Conservation (phyloP, 2,329 filamentous ascomycete species). For the Emericellopsis atlantica region DNA sequence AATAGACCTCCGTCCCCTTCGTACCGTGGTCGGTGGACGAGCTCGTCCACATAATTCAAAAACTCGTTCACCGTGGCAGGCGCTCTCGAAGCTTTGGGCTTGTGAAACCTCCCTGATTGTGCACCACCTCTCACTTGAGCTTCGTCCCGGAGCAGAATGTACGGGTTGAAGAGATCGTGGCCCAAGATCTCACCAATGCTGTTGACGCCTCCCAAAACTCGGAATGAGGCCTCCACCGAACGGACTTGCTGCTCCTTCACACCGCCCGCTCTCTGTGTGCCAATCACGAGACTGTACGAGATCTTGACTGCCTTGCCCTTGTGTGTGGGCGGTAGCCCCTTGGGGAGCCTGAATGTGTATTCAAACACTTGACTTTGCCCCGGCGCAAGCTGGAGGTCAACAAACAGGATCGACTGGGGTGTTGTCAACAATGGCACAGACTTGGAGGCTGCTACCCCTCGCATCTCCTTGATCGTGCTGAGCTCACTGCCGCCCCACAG, state of each 20-base stretch:
- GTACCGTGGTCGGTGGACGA: slow-evolving; percentile 48
- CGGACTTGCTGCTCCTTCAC: slow-evolving; percentile 71
- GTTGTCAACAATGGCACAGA: slow-evolving; percentile 87
- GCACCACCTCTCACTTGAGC: slow-evolving; percentile 42
- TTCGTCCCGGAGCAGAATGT: slow-evolving; percentile 76
- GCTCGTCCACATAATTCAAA: slow-evolving; percentile 62
- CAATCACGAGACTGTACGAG: slow-evolving; percentile 79
- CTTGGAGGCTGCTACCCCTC: slow-evolving; percentile 72
- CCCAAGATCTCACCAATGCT: slow-evolving; percentile 76
- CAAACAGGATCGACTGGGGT: slow-evolving; percentile 89
- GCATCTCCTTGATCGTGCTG: slow-evolving; percentile 93
- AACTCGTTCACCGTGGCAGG: slow-evolving; percentile 50
- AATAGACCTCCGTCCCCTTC: slow-evolving; percentile 48
- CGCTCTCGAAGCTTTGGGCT: slow-evolving; percentile 14
- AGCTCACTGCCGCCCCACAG: slow-evolving; percentile 77
- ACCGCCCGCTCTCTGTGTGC: slow-evolving; percentile 75
- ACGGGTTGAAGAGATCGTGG: slow-evolving; percentile 89
- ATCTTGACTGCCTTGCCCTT: slow-evolving; percentile 91
- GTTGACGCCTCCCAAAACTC: slow-evolving; percentile 87
- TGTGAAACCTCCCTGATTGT: slow-evolving; percentile 12
- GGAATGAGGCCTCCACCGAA: slow-evolving; percentile 85
- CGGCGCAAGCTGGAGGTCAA: slow-evolving; percentile 75
- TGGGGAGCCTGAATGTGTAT: slow-evolving; percentile 76
- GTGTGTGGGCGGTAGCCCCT: slow-evolving; percentile 81
- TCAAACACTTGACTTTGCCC: slow-evolving; percentile 82